These are phyloP conservation scores for Sicyos edulis DNA, from an alignment of 306 rosid species.

Conservation along the genomic window DNA sequence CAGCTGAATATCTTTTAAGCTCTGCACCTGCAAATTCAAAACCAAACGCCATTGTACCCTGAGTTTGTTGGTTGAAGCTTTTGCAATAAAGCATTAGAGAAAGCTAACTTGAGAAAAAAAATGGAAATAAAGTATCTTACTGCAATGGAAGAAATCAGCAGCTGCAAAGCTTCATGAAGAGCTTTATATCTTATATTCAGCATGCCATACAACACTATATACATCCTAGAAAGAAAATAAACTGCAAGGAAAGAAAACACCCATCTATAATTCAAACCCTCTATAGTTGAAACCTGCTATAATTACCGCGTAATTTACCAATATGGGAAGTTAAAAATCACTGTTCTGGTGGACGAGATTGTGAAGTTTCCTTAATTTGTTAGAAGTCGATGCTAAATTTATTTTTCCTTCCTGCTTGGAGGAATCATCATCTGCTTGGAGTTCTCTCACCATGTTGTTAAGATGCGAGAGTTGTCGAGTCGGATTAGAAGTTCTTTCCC, in stretches of 20 bases:
- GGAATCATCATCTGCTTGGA: slow-evolving; percentile 40
- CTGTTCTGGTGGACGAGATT: slow-evolving; percentile 30
- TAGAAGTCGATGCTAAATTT: slow-evolving; percentile 41
- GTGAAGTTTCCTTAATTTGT: slow-evolving; percentile 42
- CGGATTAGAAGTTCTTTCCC: slow-evolving; percentile 31
- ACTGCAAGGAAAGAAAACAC: slow-evolving; percentile 24
- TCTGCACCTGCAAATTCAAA: not conserved
- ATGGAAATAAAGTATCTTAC: not conserved
- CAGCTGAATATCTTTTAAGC: not conserved
- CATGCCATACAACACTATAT: slow-evolving; percentile 8
- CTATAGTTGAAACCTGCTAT: not conserved
- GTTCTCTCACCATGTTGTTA: slow-evolving; percentile 43
- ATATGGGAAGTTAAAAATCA: slow-evolving; percentile 11
- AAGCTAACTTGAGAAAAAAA: not conserved
- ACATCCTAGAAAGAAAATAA: slow-evolving; percentile 30
- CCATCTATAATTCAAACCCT: slow-evolving; percentile 13
- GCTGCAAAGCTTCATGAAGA: slow-evolving; percentile 15
- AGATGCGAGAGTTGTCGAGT: slow-evolving; percentile 33
- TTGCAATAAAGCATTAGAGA: not conserved
- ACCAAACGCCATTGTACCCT: not conserved
- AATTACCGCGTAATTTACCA: not conserved
- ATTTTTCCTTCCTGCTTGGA: slow-evolving; percentile 43
- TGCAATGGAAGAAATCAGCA: slow-evolving; percentile 6
- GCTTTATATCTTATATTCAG: slow-evolving; percentile 22
- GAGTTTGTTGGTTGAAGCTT: slow-evolving; percentile 2